phyloP scores from a whole-genome alignment of 2,329 filamentous ascomycete species.

The Calonectria henricotiae region DNA sequence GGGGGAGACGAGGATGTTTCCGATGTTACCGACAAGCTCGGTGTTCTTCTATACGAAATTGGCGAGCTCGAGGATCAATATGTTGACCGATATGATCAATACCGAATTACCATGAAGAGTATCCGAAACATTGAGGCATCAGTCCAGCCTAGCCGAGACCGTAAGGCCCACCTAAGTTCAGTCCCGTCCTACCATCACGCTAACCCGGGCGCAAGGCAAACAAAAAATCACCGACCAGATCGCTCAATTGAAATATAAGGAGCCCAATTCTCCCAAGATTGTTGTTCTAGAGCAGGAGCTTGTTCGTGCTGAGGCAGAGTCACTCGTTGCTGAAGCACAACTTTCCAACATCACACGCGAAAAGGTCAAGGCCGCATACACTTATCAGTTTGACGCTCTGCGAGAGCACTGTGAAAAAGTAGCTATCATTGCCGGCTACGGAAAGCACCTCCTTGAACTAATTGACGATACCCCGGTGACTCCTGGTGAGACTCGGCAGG shows the following conservation, averaged over 20 bases:
- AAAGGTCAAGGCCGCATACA: slow-evolving; percentile 98
- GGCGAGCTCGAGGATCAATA: slow-evolving; percentile 98
- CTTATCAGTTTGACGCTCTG: slow-evolving; percentile 97
- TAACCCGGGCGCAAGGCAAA: slow-evolving; percentile 76
- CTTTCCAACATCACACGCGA: slow-evolving; percentile 99
- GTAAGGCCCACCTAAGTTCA: slow-evolving; percentile 69
- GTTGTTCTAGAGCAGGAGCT: slow-evolving; percentile 99
- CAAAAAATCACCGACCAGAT: slow-evolving; percentile 99
- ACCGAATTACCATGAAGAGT: slow-evolving; percentile 99
- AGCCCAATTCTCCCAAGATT: slow-evolving; percentile 97
- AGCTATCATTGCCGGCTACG: slow-evolving; percentile 96
- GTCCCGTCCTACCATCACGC: not conserved
- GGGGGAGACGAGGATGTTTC: slow-evolving; percentile 97
- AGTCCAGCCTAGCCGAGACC: slow-evolving; percentile 96
- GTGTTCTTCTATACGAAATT: slow-evolving; percentile 97
- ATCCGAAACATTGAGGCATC: slow-evolving; percentile 99
- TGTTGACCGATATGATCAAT: slow-evolving; percentile 99
- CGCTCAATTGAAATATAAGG: slow-evolving; percentile 99
- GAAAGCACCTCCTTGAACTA: slow-evolving; percentile 97
- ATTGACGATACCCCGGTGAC: slow-evolving; percentile 98
- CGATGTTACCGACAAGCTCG: slow-evolving; percentile 98
- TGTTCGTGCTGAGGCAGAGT: slow-evolving; percentile 97
- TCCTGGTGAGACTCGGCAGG: slow-evolving; percentile 93
- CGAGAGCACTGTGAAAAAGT: slow-evolving; percentile 99
- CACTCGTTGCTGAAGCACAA: slow-evolving; percentile 98